Conservation (phyloP, 164 flowering plant species). For the Chimonanthus salicifolius region DNA sequence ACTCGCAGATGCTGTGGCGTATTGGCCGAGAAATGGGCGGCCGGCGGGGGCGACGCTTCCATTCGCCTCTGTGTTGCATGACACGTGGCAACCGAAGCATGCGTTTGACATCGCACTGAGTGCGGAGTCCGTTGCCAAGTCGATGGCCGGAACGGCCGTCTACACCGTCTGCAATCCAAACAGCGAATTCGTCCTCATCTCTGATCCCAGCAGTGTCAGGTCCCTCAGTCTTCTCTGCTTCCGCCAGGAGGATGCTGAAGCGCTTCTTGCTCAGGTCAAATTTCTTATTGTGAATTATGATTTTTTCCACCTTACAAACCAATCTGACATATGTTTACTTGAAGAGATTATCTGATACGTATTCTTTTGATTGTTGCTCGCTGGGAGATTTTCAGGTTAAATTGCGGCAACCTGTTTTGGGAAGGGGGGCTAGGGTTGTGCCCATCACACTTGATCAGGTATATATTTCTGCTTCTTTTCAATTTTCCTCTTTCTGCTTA, state of each 20-base stretch:
- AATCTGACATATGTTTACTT: too few relatives aligned
- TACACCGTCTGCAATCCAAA: conserved; percentile 83
- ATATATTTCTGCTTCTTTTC: neutral
- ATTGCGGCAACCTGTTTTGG: conserved; percentile 49
- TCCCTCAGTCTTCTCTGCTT: conserved; percentile 89
- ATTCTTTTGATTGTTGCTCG: neutral
- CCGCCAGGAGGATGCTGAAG: conserved; percentile 82
- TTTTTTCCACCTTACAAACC: neutral
- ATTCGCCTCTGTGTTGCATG: conserved; percentile 23
- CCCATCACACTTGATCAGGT: conserved; percentile 96
- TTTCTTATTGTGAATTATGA: neutral
- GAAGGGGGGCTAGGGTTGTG: conserved; percentile 69
- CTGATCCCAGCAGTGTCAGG: conserved; percentile 66
- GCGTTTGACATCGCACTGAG: conserved; percentile 40
- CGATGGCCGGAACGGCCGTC: conserved; percentile 74
- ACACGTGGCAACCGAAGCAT: conserved; percentile 26
- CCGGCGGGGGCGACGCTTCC: neutral
- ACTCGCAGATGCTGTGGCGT: conserved; percentile 19
- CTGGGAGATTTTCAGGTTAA: conserved; percentile 39
- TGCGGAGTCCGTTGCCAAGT: conserved; percentile 59
- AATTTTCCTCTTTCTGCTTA: neutral
- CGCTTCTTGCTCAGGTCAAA: conserved; percentile 82
- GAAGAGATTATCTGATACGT: neutral
- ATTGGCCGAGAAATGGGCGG: neutral
- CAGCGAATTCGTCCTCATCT: conserved; percentile 87